A percentile compares a stretch with the other conserved stretches of the same genome.
These are phyloP conservation scores for Alternaria infectoria DNA, from an alignment of 2,329 filamentous ascomycete genomes.

Conservation along the genomic window DNA sequence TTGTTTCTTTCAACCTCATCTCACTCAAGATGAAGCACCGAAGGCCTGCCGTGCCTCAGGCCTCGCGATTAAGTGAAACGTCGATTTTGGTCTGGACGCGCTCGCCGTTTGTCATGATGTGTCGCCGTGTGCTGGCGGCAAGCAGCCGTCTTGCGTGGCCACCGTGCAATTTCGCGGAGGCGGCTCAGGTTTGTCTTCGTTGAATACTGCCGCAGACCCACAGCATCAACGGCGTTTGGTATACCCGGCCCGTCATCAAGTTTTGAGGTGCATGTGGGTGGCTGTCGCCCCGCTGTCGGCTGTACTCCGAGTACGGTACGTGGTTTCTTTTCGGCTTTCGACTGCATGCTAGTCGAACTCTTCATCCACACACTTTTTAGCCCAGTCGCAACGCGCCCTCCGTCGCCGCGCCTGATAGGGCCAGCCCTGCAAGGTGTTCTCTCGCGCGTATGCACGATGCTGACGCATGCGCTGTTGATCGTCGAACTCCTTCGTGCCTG, in stretches of 20 bases:
- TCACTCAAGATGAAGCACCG: conserved; percentile 29
- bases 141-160: conserved; percentile 9
- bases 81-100: conserved; percentile 2
- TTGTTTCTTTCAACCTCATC: conserved; percentile 28
- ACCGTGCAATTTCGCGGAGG: conserved; percentile 9
- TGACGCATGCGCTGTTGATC: conserved; percentile 6
- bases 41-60: conserved; percentile 20
- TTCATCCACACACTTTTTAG: background rate
- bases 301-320: conserved; percentile 3
- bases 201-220: conserved; percentile 4
- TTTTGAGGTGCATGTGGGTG: too few species aligned
- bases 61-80: conserved; percentile 9
- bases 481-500: background rate
- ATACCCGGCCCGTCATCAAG: background rate
- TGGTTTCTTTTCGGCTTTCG: background rate
- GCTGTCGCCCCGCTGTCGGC: background rate
- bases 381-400: background rate
- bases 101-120: background rate
- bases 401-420: background rate
- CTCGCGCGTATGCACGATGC: conserved; percentile 5
- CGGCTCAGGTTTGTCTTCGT: background rate
- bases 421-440: background rate
- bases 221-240: background rate
- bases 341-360: background rate
- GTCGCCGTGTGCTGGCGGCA: background rate